Conservation (phyloP, 2,329 filamentous ascomycete species). For the Ophiostoma australiae region DNA sequence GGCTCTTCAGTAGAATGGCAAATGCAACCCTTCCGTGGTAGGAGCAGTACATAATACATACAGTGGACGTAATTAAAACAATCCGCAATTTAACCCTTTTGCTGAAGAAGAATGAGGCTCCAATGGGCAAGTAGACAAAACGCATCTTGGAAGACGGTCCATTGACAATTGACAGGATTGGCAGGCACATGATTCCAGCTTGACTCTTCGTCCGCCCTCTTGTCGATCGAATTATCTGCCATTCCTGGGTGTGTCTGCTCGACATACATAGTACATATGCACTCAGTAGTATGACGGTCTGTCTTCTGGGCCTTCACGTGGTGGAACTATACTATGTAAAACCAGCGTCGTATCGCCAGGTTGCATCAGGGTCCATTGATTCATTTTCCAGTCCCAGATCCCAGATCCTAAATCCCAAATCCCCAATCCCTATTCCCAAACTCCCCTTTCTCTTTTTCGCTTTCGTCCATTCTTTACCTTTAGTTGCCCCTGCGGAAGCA, state of each 20-base stretch:
- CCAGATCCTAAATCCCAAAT: too few relatives aligned
- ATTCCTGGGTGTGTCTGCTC: background rate
- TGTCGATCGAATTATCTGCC: background rate
- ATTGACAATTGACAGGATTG: too few relatives aligned
- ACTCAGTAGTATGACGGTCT: too few relatives aligned
- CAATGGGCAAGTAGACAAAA: background rate
- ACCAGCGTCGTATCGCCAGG: background rate
- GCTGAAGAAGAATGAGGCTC: slow-evolving; percentile 1
- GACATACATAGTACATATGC: too few relatives aligned
- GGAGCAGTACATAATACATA: background rate
- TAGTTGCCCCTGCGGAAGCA: background rate
- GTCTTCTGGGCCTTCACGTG: background rate
- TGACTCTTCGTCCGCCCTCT: too few relatives aligned
- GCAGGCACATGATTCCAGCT: too few relatives aligned
- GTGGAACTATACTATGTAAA: background rate
- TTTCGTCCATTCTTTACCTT: too few relatives aligned
- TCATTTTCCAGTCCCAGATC: too few relatives aligned
- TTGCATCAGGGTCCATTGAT: background rate
- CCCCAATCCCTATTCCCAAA: too few relatives aligned
- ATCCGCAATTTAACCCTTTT: background rate
- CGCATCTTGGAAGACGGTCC: background rate
- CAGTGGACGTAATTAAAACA: background rate
- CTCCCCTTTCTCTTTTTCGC: background rate
- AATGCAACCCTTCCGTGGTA: background rate
- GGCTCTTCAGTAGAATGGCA: too few relatives aligned